Evolutionary conservation across 2,329 filamentous ascomycete genomes (phyloP), one percentile per base, ranked within the genome.

Genomic region (Colletotrichum neosansevieriae): DNA sequence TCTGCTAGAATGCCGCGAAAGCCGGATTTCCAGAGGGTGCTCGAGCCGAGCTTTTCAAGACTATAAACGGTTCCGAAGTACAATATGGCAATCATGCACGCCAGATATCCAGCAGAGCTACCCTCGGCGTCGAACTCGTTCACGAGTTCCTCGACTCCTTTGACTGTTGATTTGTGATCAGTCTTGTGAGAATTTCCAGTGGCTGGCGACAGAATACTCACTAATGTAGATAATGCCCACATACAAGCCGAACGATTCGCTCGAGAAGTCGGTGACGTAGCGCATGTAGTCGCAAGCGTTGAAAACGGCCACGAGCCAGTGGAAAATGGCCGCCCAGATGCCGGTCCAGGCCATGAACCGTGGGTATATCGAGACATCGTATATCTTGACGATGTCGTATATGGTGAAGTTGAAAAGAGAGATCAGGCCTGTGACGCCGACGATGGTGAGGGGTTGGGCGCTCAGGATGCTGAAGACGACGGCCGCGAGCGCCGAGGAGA

Each of bases 381-480:
- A 82, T 12, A 77, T 77, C 29, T 75, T 75, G 50, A 87, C 79
- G 60, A 88, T 88, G 66, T 88, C 84, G 75, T 86, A 88, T 69
- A 87, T 87, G 24, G 86, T 89, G 72, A 86, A 88, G 73, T 88
- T 88, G 79, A 89, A 88, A 0, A 86, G 74, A 2, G 81, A 83
- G 42, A 86, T 86, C 29, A 85, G 74, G 68, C 86, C 86, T 4
- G 85, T 88, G 42, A 88, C 84, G 5, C 86, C 86, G 15, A 88
- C 85, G 17, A 88, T 85, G 3, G 85, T 88, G 49, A 88, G 75
- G 0, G 86, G 86, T 72, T 88, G 86, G 34, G 81, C 84, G 21
- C 80, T 80, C 2, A 87, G 72, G 6, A 83, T 72, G 71, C 83
- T 86, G 74, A 88, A 88, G 1, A 88, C 81, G 71, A 87, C 81